These are phyloP conservation scores for Cladosporium sp. DNA, from an alignment of 2,329 filamentous ascomycete species.

Conservation along the genomic window DNA sequence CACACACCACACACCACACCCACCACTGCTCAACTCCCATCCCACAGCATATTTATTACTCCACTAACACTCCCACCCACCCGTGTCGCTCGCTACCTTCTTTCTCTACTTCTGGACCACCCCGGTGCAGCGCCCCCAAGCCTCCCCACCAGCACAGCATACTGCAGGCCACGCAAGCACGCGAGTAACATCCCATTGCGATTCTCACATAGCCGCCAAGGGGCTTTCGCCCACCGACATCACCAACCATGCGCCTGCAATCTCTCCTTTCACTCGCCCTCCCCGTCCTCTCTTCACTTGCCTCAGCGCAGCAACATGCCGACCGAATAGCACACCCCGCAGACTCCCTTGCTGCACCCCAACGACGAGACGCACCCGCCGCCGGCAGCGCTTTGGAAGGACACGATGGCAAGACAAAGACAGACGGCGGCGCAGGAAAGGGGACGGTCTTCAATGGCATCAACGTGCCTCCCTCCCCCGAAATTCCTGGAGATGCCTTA, in stretches of 20 bases:
- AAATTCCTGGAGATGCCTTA: conserved; percentile 56
- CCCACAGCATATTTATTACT: conserved; percentile 10
- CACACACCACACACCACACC: background rate
- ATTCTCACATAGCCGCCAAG: conserved; percentile 2
- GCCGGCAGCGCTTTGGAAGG: conserved; percentile 18
- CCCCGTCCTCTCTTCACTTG: conserved; percentile 22
- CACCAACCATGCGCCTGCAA: conserved; percentile 26
- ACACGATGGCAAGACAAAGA: conserved; percentile 37
- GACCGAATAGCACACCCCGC: conserved; percentile 16
- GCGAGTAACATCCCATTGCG: conserved; percentile 2
- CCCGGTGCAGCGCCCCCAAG: background rate
- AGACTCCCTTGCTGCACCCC: conserved; percentile 9
- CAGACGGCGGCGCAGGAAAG: conserved; percentile 20
- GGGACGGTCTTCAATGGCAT: conserved; percentile 61
- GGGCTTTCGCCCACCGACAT: conserved; percentile 21
- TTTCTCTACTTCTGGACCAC: background rate
- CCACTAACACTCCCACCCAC: background rate
- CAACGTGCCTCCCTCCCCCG: conserved; percentile 59
- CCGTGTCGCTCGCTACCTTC: conserved; percentile 11
- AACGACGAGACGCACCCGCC: conserved; percentile 13
- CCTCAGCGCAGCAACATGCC: conserved; percentile 16
- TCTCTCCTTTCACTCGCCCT: conserved; percentile 26
- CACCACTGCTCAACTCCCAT: background rate
- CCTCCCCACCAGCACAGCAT: background rate
- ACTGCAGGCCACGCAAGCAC: conserved; percentile 12